phyloP scores from a whole-genome alignment of 495 filamentous ascomycete genomes.

The Thozetella sp. region DNA sequence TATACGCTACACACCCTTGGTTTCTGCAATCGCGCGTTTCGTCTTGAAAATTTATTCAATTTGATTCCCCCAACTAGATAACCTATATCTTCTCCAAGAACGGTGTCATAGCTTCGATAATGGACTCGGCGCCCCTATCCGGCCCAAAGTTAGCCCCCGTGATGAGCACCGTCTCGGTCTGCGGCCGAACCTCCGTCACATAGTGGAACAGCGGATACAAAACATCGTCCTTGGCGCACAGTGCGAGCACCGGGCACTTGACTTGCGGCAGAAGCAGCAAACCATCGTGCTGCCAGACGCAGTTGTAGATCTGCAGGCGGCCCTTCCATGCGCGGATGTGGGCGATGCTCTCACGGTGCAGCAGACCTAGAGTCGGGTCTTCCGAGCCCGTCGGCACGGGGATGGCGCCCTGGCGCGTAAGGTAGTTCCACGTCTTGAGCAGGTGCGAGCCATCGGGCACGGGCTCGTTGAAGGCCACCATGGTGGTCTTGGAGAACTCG shows the following conservation, averaged over 20 bases:
- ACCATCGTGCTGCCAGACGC: neutral
- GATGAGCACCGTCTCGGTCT: neutral
- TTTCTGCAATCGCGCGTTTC: too few species aligned
- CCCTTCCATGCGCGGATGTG: constrained; percentile 1
- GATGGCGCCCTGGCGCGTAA: neutral
- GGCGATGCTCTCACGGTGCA: neutral
- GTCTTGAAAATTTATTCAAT: too few species aligned
- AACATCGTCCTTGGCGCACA: neutral
- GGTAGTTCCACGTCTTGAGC: neutral
- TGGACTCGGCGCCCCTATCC: neutral
- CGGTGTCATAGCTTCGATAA: neutral
- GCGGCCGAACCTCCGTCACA: neutral
- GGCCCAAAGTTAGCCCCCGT: neutral
- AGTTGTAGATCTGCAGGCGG: neutral
- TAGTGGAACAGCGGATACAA: constrained; percentile 3
- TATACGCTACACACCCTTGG: neutral
- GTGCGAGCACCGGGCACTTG: neutral
- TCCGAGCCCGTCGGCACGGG: neutral
- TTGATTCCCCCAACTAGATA: too few species aligned
- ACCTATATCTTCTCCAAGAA: neutral
- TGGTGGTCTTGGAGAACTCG: neutral
- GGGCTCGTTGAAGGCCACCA: constrained; percentile 1
- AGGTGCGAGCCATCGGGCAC: neutral
- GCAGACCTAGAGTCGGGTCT: neutral
- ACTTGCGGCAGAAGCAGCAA: neutral